Evolutionary conservation across 345 rosid genomes (phyloP).

Genomic region (Durio zibethinus): DNA sequence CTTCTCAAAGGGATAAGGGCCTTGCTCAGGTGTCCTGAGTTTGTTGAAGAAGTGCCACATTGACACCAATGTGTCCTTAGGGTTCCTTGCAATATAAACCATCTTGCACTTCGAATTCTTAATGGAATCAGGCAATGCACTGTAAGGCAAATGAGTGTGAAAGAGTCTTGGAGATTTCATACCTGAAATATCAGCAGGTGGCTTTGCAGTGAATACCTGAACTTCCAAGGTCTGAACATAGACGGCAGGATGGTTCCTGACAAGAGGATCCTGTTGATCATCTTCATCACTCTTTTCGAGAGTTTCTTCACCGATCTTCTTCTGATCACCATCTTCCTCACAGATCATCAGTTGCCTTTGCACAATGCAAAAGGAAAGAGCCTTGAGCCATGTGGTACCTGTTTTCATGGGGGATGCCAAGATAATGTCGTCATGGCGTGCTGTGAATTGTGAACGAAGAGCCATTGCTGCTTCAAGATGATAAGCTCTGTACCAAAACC

Average conservation of each 20-base stretch:
- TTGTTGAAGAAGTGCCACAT: conserved; percentile 31
- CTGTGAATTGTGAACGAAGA: conserved; percentile 17
- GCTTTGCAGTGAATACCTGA: conserved; percentile 12
- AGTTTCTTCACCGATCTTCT: not conserved
- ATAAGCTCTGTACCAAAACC: conserved; percentile 21
- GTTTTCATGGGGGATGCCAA: conserved; percentile 37
- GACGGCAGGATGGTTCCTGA: conserved; percentile 18
- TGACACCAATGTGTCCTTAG: conserved; percentile 33
- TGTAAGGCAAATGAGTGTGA: conserved; percentile 34
- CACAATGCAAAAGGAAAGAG: conserved; percentile 27
- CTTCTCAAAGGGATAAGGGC: conserved; percentile 15
- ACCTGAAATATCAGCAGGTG: conserved; percentile 9
- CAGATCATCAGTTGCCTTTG: not conserved
- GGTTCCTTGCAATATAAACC: conserved; percentile 32
- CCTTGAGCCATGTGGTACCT: conserved; percentile 42
- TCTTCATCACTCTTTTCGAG: not conserved
- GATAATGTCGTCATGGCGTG: conserved; percentile 23
- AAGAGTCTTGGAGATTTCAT: conserved; percentile 22
- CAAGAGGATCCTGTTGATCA: conserved; percentile 9
- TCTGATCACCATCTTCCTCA: not conserved
- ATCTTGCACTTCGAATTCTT: conserved; percentile 27
- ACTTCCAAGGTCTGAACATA: conserved; percentile 20
- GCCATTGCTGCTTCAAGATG: conserved; percentile 17
- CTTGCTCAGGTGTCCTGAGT: not conserved
- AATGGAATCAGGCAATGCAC: conserved; percentile 26